Conservation (phyloP, 2,329 filamentous ascomycete species). For the Aspergillus tamarii region DNA sequence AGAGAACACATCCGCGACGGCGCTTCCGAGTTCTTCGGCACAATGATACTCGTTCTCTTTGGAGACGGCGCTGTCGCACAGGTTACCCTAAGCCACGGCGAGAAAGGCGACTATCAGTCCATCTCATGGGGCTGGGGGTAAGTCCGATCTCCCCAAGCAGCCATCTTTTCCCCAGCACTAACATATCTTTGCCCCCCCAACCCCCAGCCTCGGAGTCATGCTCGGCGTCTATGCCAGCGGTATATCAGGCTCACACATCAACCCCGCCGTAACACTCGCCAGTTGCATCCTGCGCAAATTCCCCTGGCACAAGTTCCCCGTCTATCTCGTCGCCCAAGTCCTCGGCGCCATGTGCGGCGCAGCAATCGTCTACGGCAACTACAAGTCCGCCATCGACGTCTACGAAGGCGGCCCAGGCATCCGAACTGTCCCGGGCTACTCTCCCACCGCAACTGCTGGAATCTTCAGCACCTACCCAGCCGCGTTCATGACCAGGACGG, state of each 20-base stretch:
- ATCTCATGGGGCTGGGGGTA: constrained; percentile 56
- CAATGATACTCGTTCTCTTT: constrained; percentile 69
- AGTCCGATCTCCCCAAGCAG: constrained; percentile 24
- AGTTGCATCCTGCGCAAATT: constrained; percentile 71
- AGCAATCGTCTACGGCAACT: constrained; percentile 65
- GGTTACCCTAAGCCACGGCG: constrained; percentile 60
- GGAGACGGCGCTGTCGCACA: constrained; percentile 74
- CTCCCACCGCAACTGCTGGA: constrained; percentile 64
- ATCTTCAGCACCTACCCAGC: constrained; percentile 74
- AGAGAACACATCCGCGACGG: constrained; percentile 59
- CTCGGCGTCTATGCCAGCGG: constrained; percentile 67
- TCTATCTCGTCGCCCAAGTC: constrained; percentile 68
- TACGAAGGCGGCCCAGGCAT: constrained; percentile 63
- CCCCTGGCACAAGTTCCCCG: constrained; percentile 69
- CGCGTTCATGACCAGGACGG: constrained; percentile 63
- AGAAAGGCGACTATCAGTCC: constrained; percentile 54
- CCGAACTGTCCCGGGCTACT: constrained; percentile 63
- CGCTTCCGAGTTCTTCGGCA: constrained; percentile 70
- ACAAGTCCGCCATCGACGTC: constrained; percentile 65
- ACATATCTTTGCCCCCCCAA: constrained; percentile 7
- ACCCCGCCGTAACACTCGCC: constrained; percentile 71
- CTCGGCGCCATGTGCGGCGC: constrained; percentile 68
- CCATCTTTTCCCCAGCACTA: neutral
- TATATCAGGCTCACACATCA: constrained; percentile 66
- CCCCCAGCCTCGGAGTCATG: constrained; percentile 64